Evolutionary conservation across 176 grass and related monocot genomes (phyloP).

Genomic region (Hsuehochloa calcarea): DNA sequence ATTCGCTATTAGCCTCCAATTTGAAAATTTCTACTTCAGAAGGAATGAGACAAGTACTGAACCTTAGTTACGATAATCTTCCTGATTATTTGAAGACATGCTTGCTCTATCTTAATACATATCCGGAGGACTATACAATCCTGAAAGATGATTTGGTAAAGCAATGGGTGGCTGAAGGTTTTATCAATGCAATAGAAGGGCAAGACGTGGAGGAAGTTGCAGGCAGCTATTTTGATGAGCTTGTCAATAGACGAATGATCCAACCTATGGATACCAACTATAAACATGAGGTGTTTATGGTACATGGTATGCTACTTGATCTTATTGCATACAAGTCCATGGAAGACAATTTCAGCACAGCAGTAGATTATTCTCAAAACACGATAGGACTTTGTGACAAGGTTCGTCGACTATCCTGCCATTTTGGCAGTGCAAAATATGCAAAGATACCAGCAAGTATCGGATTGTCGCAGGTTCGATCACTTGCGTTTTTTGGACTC

Average conservation of each 20-base stretch:
- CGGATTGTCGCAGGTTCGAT: no score
- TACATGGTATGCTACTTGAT: neutral
- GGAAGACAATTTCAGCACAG: neutral
- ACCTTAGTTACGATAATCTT: neutral
- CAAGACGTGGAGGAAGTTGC: neutral
- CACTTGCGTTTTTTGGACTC: no score
- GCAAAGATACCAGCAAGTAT: no score
- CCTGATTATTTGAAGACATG: neutral
- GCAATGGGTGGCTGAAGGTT: constrained; percentile 3
- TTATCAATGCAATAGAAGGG: neutral
- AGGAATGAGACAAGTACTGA: neutral
- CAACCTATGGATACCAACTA: neutral
- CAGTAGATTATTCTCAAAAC: neutral
- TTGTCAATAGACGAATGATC: neutral
- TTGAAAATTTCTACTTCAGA: neutral
- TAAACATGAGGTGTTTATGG: neutral
- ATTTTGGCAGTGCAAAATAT: neutral
- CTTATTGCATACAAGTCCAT: neutral
- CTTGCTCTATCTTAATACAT: neutral
- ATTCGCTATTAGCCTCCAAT: neutral
- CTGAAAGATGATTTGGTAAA: neutral
- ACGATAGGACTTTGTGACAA: neutral
- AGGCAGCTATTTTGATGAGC: neutral
- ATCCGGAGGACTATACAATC: neutral
- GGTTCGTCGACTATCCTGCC: neutral